phyloP scores from a whole-genome alignment of 441 rosid species.

The Flueggea neowawraea region DNA sequence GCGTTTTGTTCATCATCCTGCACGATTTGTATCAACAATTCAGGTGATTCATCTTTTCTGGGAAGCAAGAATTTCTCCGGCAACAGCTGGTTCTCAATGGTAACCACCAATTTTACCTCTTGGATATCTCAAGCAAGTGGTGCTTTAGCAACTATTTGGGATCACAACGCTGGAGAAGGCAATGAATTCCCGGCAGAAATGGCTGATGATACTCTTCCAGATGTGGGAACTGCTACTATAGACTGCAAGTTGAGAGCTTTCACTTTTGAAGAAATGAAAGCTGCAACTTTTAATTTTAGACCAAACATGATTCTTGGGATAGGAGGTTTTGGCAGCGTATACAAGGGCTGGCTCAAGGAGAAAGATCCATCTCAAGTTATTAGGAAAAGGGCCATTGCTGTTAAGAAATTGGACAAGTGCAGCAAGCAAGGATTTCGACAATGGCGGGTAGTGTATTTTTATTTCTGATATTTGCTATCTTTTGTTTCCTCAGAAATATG shows the following conservation, averaged over 20 bases:
- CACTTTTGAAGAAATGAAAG: slow-evolving; percentile 51
- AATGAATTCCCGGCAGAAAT: slow-evolving; percentile 3
- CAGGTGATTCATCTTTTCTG: slow-evolving; percentile 7
- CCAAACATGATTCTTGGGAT: slow-evolving; percentile 63
- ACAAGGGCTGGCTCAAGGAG: slow-evolving; percentile 76
- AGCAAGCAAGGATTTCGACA: slow-evolving; percentile 75
- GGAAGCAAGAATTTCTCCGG: slow-evolving; percentile 7
- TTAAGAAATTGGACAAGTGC: slow-evolving; percentile 66
- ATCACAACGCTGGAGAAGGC: not conserved
- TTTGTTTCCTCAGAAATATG: not conserved
- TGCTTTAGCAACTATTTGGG: slow-evolving; percentile 8
- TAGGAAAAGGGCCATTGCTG: slow-evolving; percentile 56
- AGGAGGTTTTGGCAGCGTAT: slow-evolving; percentile 85
- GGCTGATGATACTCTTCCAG: slow-evolving; percentile 9
- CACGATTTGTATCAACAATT: not conserved
- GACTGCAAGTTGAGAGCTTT: slow-evolving; percentile 36
- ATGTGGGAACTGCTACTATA: slow-evolving; percentile 2
- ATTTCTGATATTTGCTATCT: slow-evolving; percentile 7
- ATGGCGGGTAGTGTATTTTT: slow-evolving; percentile 54
- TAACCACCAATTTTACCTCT: slow-evolving; percentile 8
- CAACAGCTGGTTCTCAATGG: slow-evolving; percentile 9
- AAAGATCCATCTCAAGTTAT: slow-evolving; percentile 35
- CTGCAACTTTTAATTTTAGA: slow-evolving; percentile 58
- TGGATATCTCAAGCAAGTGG: slow-evolving; percentile 10
- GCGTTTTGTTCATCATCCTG: not conserved